These are phyloP conservation scores for Saturnispora hagleri DNA, from an alignment of 805 yeast genomes.

Conservation along the genomic window DNA sequence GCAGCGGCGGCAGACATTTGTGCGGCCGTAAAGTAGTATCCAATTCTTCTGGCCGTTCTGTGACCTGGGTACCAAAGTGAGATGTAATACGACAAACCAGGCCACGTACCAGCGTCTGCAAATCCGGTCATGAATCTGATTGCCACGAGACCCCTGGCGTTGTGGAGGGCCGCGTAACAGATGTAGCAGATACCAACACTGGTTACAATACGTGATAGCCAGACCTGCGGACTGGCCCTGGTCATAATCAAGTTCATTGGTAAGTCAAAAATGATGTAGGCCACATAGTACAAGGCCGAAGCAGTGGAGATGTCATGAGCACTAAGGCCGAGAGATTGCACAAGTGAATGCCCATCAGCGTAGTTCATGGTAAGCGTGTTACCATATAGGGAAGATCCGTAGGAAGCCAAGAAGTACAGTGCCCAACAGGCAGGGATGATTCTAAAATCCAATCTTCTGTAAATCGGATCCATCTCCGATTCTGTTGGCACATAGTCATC, in stretches of 20 bases:
- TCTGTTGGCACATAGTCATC: constrained; percentile 17
- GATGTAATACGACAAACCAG: constrained; percentile 77
- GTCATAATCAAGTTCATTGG: constrained; percentile 87
- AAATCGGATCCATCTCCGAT: constrained; percentile 41
- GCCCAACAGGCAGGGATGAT: constrained; percentile 81
- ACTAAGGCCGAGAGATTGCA: constrained; percentile 40
- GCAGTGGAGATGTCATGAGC: constrained; percentile 61
- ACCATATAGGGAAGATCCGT: constrained; percentile 71
- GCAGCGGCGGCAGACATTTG: constrained; percentile 87
- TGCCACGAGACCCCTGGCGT: constrained; percentile 56
- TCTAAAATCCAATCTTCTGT: constrained; percentile 55
- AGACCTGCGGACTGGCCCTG: constrained; percentile 70
- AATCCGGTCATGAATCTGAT: constrained; percentile 63
- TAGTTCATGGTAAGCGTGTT: constrained; percentile 72
- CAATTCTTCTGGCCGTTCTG: constrained; percentile 68
- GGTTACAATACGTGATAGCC: constrained; percentile 72
- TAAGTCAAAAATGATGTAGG: constrained; percentile 73
- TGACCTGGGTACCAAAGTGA: constrained; percentile 80
- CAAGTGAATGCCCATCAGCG: constrained; percentile 50
- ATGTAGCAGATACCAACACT: constrained; percentile 71
- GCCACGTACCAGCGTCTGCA: constrained; percentile 86
- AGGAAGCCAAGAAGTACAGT: constrained; percentile 68
- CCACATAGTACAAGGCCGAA: constrained; percentile 74
- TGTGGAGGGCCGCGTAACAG: constrained; percentile 57
- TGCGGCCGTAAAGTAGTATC: constrained; percentile 87